These are phyloP conservation scores for Lignosus rhinocerotis DNA, from an alignment of 1,284 basidiomycete species.

Conservation along the genomic window DNA sequence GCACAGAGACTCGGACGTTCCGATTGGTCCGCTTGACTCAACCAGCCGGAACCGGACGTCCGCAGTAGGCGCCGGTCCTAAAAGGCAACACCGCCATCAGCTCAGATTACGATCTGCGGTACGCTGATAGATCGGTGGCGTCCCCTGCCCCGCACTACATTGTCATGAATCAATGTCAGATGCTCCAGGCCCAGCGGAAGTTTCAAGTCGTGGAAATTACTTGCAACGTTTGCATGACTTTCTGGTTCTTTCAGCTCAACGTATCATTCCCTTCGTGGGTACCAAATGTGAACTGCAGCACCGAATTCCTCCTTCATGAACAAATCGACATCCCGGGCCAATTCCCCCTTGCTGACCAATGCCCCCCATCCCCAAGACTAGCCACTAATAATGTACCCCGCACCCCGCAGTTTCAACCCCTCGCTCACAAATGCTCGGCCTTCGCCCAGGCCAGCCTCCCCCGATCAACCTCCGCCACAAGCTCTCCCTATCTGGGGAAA, in stretches of 20 bases:
- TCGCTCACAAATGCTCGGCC: too few species aligned
- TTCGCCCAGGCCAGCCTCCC: too few species aligned
- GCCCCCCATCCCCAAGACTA: not conserved
- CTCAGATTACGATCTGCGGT: constrained; percentile 24
- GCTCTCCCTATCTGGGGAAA: too few species aligned
- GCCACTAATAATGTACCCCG: not conserved
- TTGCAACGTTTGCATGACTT: not conserved
- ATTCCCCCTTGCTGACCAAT: not conserved
- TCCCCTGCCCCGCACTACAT: not conserved
- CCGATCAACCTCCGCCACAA: too few species aligned
- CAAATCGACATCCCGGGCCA: not conserved
- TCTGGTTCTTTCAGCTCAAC: not conserved
- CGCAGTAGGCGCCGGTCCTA: constrained; percentile 3
- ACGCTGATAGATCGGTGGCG: constrained; percentile 2
- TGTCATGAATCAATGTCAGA: not conserved
- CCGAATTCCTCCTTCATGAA: constrained; percentile 1
- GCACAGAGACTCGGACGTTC: constrained; percentile 4
- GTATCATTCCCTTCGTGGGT: too few species aligned
- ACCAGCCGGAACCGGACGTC: constrained; percentile 14
- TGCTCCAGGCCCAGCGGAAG: not conserved
- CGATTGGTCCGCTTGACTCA: constrained; percentile 16
- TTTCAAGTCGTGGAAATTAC: not conserved
- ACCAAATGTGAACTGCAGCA: not conserved
- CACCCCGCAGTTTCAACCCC: not conserved
- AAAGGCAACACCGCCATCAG: not conserved